A percentile compares a stretch with the other conserved stretches of the same genome.
phyloP scores from a whole-genome alignment of 164 flowering plant genomes.

The Tinospora cordifolia region DNA sequence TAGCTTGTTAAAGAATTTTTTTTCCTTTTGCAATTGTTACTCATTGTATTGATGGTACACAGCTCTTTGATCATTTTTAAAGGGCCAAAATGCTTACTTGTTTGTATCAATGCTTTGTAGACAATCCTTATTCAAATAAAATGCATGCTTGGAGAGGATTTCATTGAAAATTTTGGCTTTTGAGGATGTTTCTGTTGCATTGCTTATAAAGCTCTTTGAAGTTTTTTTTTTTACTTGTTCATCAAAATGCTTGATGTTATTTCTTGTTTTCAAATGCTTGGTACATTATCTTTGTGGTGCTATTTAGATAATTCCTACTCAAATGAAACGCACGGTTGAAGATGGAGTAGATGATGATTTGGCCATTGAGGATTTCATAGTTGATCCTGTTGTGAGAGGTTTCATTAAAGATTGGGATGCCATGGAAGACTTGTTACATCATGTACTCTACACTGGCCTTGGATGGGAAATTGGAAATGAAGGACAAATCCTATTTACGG shows the following conservation, averaged over 20 bases:
- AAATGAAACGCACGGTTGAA: constrained; percentile 68
- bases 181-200: too few species aligned
- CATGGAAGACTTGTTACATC: constrained; percentile 82
- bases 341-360: constrained; percentile 49
- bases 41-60: background rate
- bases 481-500: constrained; percentile 91
- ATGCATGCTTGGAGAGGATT: too few species aligned
- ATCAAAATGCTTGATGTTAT: background rate
- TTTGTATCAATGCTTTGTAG: too few species aligned
- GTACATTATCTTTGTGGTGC: constrained; percentile 6
- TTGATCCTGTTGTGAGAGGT: constrained; percentile 88
- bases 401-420: constrained; percentile 95
- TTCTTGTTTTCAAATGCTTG: too few species aligned
- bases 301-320: constrained; percentile 71
- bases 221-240: too few species aligned
- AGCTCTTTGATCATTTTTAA: too few species aligned
- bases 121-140: too few species aligned
- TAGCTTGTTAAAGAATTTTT: background rate
- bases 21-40: background rate
- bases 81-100: too few species aligned
- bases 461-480: constrained; percentile 99
- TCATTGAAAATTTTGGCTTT: too few species aligned
- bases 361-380: constrained; percentile 40
- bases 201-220: too few species aligned
- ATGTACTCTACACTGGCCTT: constrained; percentile 77